phyloP scores from a whole-genome alignment of 2,329 filamentous ascomycete species.

The Aureobasidium sp. region DNA sequence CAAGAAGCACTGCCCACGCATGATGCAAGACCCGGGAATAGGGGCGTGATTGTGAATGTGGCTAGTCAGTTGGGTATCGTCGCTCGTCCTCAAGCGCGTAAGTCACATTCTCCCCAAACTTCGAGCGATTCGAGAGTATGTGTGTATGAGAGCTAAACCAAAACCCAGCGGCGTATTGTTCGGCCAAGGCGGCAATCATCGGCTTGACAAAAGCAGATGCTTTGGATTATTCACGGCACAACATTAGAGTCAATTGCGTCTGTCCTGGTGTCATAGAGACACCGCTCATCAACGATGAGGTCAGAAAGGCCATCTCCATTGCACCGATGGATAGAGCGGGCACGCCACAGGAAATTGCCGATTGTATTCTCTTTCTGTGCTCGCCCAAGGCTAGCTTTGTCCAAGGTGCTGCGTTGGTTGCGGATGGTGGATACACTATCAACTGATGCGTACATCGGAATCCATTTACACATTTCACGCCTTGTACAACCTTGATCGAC shows the following conservation, averaged over 20 bases:
- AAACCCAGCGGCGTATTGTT: constrained; percentile 38
- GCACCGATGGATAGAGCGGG: constrained; percentile 32
- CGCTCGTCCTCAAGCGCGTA: constrained; percentile 36
- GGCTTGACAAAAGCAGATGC: constrained; percentile 43
- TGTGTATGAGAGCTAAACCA: neutral
- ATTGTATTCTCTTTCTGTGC: constrained; percentile 41
- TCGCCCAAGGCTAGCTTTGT: constrained; percentile 42
- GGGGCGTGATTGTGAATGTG: constrained; percentile 40
- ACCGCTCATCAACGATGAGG: constrained; percentile 34
- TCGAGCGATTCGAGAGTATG: neutral
- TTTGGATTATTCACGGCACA: constrained; percentile 42
- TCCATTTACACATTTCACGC: no score
- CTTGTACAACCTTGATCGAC: neutral
- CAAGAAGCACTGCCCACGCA: constrained; percentile 40
- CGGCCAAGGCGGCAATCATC: constrained; percentile 42
- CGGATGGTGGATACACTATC: constrained; percentile 43
- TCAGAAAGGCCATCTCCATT: constrained; percentile 26
- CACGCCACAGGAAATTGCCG: constrained; percentile 42
- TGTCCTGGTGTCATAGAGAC: constrained; percentile 44
- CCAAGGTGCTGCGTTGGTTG: constrained; percentile 38
- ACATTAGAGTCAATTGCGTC: constrained; percentile 42
- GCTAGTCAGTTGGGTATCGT: constrained; percentile 40
- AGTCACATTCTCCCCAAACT: constrained; percentile 18
- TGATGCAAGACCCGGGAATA: constrained; percentile 36
- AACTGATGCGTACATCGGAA: constrained; percentile 27